A percentile compares a stretch with the other conserved stretches of the same genome.
phyloP scores from a whole-genome alignment of 2,329 filamentous ascomycete species.

The Nemania sp. region DNA sequence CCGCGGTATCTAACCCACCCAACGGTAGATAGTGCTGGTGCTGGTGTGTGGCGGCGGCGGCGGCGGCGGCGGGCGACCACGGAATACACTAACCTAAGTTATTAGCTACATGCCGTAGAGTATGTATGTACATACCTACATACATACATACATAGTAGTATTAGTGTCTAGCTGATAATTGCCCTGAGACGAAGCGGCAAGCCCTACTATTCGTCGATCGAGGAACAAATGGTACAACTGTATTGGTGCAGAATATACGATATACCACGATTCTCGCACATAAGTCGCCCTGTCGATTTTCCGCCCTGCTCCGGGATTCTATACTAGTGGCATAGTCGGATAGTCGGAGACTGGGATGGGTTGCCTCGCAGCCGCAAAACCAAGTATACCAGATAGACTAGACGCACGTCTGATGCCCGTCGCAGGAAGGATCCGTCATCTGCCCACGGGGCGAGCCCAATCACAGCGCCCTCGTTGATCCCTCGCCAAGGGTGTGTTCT shows the following conservation, averaged over 20 bases:
- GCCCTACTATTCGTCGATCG: background rate
- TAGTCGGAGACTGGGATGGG: constrained; percentile 18
- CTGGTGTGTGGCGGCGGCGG: constrained; percentile 4
- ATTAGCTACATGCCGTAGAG: background rate
- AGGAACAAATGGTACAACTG: background rate
- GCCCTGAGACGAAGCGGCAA: constrained; percentile 21
- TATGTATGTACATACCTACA: background rate
- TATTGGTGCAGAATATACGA: background rate
- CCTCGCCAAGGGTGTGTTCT: constrained; percentile 16
- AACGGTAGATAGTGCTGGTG: constrained; percentile 2
- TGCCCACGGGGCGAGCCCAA: constrained; percentile 39
- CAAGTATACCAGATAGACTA: constrained; percentile 15
- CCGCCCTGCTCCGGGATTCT: constrained; percentile 13
- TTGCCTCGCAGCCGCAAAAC: constrained; percentile 34
- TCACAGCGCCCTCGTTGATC: constrained; percentile 25
- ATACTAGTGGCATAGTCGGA: constrained; percentile 11
- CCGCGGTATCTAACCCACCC: background rate
- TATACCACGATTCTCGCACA: constrained; percentile 1
- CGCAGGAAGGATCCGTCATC: constrained; percentile 48
- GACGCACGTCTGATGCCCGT: constrained; percentile 37
- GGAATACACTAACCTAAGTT: background rate
- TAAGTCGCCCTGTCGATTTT: constrained; percentile 12
- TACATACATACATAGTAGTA: constrained; percentile 1
- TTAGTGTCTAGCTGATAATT: constrained; percentile 9
- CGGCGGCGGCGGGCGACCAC: constrained; percentile 4